Base-by-base conservation (phyloP, 768 basidiomycete genomes). In the Boletus reticulatus region DNA sequence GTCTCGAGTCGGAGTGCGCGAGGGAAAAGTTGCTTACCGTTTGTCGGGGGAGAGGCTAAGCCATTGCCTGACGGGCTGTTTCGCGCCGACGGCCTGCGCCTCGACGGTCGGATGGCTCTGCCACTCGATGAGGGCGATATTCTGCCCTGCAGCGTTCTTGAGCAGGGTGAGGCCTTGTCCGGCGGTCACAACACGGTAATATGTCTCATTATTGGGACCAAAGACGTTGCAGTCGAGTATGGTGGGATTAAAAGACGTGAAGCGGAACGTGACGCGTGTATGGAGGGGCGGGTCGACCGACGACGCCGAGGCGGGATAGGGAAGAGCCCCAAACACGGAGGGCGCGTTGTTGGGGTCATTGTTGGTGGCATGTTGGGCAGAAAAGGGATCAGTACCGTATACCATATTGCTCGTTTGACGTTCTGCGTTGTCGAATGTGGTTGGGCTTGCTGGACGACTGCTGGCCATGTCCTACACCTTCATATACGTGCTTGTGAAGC, bases 281-380 rank as follows among this genome's bases (percentile, higher is more conserved):
- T 72, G 68, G 16, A 76, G 60, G 22, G 71, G 36, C 7, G 72
- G 63, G 22, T 62, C 43, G 46, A 20, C 48, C 22, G 54, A 59
- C 32, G 75, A 56, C 31, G 73, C 53, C 22, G 70, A 42, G 17
- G 22, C 50, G 0, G 81, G 77, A 61, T 82, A 84, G 29, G 85
- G 85, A 19, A 87, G 80, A 0, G 84, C 84, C 6, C 85, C 85
- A 61, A 81, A 83, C 54, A 86, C 69, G 45, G 85, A 86, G 45
- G 84, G 81, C 11, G 72, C 45, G 27, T 24, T 29, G 34, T 20
- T 31, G 17, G 38, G 19, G 20, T 56, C 51, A 27, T 39, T 57
- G 27, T 39, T 58, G 17, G 67, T 55, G 29, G 64, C 59, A 27
- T 58, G 53, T 36, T 72, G 71, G 4, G 69, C 69, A 6, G 67